phyloP scores from a whole-genome alignment of 2,329 filamentous ascomycete genomes.

The Pyrenophora seminiperda region DNA sequence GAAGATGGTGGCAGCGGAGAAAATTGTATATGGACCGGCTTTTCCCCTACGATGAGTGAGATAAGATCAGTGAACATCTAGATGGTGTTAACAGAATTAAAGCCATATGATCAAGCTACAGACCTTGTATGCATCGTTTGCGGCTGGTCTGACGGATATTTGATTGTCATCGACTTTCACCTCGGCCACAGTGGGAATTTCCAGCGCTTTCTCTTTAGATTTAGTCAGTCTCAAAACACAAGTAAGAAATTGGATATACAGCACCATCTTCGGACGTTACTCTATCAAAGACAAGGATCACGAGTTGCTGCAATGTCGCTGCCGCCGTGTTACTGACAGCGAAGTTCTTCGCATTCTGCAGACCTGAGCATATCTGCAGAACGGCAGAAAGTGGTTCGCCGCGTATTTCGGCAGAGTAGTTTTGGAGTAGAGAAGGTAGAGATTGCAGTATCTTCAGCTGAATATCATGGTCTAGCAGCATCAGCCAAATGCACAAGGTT shows the following conservation, averaged over 20 bases:
- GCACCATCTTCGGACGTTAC: conserved; percentile 79
- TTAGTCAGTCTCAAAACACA: conserved; percentile 15
- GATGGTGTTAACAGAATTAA: conserved; percentile 6
- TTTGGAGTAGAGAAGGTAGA: conserved; percentile 84
- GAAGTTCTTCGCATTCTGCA: conserved; percentile 89
- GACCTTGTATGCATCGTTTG: conserved; percentile 82
- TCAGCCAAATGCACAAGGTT: conserved; percentile 17
- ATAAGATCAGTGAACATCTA: conserved; percentile 89
- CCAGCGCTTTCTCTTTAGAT: conserved; percentile 46
- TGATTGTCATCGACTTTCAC: conserved; percentile 69
- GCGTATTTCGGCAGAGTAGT: conserved; percentile 81
- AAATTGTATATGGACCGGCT: conserved; percentile 80
- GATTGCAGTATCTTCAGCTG: conserved; percentile 96
- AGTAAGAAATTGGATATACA: not conserved
- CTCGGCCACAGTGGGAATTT: conserved; percentile 67
- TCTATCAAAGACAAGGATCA: conserved; percentile 92
- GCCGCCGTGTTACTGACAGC: conserved; percentile 95
- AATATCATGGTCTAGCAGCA: conserved; percentile 71
- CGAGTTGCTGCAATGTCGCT: conserved; percentile 92
- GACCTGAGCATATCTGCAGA: conserved; percentile 86
- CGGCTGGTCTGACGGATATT: conserved; percentile 72
- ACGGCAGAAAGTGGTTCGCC: conserved; percentile 81
- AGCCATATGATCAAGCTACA: not conserved
- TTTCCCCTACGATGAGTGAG: conserved; percentile 81
- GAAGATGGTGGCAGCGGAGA: conserved; percentile 79